These are phyloP conservation scores for Fusarium mangiferae DNA, from an alignment of 2,329 filamentous ascomycete species.

Conservation along the genomic window DNA sequence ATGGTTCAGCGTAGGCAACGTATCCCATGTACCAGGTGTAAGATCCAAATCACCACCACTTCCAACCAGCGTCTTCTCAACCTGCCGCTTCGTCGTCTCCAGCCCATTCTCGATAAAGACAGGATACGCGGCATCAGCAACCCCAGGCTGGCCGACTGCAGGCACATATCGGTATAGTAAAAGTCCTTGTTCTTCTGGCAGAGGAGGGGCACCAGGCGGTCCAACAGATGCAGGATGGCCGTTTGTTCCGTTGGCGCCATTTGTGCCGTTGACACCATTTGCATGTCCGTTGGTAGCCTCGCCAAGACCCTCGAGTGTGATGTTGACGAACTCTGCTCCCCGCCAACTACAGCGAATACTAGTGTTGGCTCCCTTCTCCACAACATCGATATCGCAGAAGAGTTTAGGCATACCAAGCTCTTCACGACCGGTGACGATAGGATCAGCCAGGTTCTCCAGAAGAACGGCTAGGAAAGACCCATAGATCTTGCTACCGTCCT, in stretches of 20 bases:
- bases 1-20: slow-evolving; percentile 29
- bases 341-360: slow-evolving; percentile 24
- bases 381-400: slow-evolving; percentile 60
- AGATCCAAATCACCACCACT: neutral
- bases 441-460: slow-evolving; percentile 68
- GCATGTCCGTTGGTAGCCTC: neutral
- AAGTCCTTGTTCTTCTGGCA: slow-evolving; percentile 28
- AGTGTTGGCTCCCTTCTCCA: neutral
- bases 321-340: slow-evolving; percentile 15
- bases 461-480: slow-evolving; percentile 67
- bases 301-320: neutral
- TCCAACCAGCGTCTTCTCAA: neutral
- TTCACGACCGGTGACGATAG: slow-evolving; percentile 68
- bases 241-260: neutral
- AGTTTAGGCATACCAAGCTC: slow-evolving; percentile 72
- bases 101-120: slow-evolving; percentile 2
- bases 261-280: neutral
- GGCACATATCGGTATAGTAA: slow-evolving; percentile 17
- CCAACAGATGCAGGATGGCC: neutral
- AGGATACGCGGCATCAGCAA: slow-evolving; percentile 7
- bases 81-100: neutral
- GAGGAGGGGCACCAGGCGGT: neutral
- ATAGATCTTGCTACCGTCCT: slow-evolving; percentile 57
- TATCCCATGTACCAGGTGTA: slow-evolving; percentile 15
- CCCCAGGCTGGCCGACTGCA: slow-evolving; percentile 2